Conservation (phyloP, 1,139 yeast species). For the Lodderomyces margitis region DNA sequence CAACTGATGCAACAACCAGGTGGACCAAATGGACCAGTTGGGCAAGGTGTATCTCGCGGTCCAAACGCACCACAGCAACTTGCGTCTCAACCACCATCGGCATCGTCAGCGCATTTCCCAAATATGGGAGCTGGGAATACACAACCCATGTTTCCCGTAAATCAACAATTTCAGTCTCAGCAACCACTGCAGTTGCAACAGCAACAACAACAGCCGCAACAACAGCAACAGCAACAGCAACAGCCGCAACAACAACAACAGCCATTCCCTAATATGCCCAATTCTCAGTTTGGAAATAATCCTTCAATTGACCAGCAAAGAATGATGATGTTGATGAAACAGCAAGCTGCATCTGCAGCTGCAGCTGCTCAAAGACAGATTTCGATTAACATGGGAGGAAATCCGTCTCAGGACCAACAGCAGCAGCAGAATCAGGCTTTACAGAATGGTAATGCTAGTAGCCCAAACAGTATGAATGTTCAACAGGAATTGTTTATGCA, state of each 20-base stretch:
- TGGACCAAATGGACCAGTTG: slow-evolving; percentile 12
- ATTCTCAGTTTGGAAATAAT: slow-evolving; percentile 5
- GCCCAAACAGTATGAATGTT: slow-evolving; percentile 15
- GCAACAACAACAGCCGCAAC: slow-evolving; percentile 6
- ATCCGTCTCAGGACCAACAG: slow-evolving; percentile 1
- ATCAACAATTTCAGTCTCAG: slow-evolving; percentile 17
- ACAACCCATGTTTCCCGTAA: slow-evolving; percentile 19
- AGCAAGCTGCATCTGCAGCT: slow-evolving; percentile 10
- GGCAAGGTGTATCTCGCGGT: too few relatives aligned
- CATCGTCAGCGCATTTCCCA: slow-evolving; percentile 23
- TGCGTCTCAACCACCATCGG: slow-evolving; percentile 13
- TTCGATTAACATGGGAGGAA: slow-evolving; percentile 6
- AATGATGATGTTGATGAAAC: slow-evolving; percentile 11
- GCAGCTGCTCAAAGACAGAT: slow-evolving; percentile 11
- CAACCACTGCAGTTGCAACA: slow-evolving; percentile 7
- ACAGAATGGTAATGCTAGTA: slow-evolving; percentile 15
- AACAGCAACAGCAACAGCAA: slow-evolving; percentile 5
- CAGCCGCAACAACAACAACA: slow-evolving; percentile 1
- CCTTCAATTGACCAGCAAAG: slow-evolving; percentile 12
- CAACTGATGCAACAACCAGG: slow-evolving; percentile 10
- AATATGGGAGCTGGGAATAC: slow-evolving; percentile 27
- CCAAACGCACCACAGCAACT: slow-evolving; percentile 14
- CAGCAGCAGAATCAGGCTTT: slow-evolving; percentile 24
- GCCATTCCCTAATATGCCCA: background rate
- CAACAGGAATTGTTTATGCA: slow-evolving; percentile 28